Evolutionary conservation across 2,329 filamentous ascomycete genomes (phyloP), one percentile per base, ranked within the genome.

Genomic region (Gnomoniopsis sp.): DNA sequence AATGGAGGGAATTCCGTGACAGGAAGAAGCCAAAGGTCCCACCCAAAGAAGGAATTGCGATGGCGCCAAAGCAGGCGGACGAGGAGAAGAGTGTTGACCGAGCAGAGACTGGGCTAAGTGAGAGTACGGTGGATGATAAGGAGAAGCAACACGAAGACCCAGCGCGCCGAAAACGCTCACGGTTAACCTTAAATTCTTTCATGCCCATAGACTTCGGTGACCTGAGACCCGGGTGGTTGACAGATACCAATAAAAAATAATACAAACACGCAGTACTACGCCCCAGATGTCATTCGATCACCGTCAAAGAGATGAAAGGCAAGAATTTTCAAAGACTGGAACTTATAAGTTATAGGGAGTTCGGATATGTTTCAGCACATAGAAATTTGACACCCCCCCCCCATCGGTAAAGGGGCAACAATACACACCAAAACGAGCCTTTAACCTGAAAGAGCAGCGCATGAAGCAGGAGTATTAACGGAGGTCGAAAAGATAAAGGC

Each of bases 1-100:
- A 62, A 7, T 62, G 60, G 60, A n/a, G 46, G 7, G 50, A 38
- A 3, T 48, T 55, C 1, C 53, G 60, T 0, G 53, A 46, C 8
- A 57, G 56, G 44, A 58, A 55, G 23, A 58, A 58, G 46, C 49
- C 26, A 8, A 8, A 30, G 26, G 26, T 30, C 26, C 26, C 26
- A 30, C 4, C 26, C 26, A 36, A 49, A 58, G 44, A 49, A 59
- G 33, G 22, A 43, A 46, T 4, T 30, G 30, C 41, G 22, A 34
- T 43, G 21, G 12, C 8, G 2, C n/a, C 15, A 15, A 21, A 3
- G 8, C 14, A 34, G 23, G n/a, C 23, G 26, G 19, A 58, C n/a
- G 44, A 43, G 19, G 49, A 53, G 19, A 21, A 21, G 15, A 15
- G 30, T 8, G 21, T 17, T 11, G 19, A 26, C n/a, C 34, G 26